Evolutionary conservation across 345 rosid species (phyloP).

Genomic region (Kernera saxatilis): DNA sequence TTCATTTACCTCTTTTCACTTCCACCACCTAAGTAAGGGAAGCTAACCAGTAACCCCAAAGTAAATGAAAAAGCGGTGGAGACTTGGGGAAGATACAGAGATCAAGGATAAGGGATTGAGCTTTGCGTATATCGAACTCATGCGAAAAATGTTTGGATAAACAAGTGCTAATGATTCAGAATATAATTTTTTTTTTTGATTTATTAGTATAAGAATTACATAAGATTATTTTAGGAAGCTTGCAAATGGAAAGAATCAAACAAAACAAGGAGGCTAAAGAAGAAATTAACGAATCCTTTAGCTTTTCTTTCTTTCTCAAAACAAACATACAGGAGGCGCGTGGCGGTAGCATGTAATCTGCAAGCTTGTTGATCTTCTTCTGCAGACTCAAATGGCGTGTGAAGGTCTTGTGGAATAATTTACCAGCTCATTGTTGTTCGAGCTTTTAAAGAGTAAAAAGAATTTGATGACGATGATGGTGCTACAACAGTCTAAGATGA

Average conservation of each 20-base stretch:
- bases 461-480: constrained; percentile 2
- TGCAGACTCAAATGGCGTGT: background rate
- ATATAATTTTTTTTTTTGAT: background rate
- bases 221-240: background rate
- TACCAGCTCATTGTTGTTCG: constrained; percentile 3
- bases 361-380: constrained; percentile 14
- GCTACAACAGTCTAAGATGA: constrained; percentile 58
- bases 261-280: background rate
- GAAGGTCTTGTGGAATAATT: constrained; percentile 4
- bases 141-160: background rate
- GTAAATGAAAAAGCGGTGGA: background rate
- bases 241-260: constrained; percentile 18
- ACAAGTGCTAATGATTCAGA: background rate
- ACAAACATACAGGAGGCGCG: constrained; percentile 17
- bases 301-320: background rate
- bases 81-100: background rate
- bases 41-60: background rate
- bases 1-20: constrained; percentile 24
- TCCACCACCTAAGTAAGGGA: constrained; percentile 9
- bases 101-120: background rate
- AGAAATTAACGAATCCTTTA: background rate
- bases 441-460: background rate
- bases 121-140: too few species aligned
- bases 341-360: background rate
- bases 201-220: constrained; percentile 16